Evolutionary conservation across 805 yeast species (phyloP).

Genomic region (Scheffersomyces stipitis): DNA sequence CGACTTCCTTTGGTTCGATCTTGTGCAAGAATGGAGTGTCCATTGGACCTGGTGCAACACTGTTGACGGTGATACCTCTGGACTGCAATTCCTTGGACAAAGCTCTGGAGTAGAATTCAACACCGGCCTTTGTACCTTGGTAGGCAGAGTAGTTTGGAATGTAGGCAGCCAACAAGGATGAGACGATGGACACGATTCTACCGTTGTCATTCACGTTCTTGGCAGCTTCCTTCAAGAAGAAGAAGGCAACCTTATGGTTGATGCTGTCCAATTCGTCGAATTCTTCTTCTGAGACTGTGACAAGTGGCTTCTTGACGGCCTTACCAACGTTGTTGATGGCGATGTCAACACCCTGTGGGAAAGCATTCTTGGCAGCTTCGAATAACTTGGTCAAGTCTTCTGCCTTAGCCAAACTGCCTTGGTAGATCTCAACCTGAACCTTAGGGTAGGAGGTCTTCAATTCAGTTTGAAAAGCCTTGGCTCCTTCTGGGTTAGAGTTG

Average conservation of each 20-base stretch:
- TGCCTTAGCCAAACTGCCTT: conserved; percentile 45
- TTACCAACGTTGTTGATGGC: conserved; percentile 70
- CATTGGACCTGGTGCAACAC: conserved; percentile 68
- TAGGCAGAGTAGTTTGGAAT: conserved; percentile 50
- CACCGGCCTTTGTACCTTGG: conserved; percentile 60
- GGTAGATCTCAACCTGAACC: conserved; percentile 42
- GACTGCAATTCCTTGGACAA: conserved; percentile 54
- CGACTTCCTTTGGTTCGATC: conserved; percentile 54
- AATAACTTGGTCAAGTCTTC: conserved; percentile 46
- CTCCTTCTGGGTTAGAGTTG: conserved; percentile 46
- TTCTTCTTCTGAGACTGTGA: conserved; percentile 51
- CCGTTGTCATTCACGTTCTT: conserved; percentile 52
- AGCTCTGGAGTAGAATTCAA: conserved; percentile 51
- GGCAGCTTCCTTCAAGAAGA: conserved; percentile 59
- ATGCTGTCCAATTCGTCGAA: conserved; percentile 52
- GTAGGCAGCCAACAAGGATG: conserved; percentile 67
- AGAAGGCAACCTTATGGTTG: conserved; percentile 62
- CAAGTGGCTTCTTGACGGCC: conserved; percentile 61
- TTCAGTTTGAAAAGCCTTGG: conserved; percentile 36
- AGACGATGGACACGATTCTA: conserved; percentile 55
- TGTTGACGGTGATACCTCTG: conserved; percentile 50
- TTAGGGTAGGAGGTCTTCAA: conserved; percentile 31
- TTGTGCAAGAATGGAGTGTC: conserved; percentile 65
- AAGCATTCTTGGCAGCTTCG: conserved; percentile 39
- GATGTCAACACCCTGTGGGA: conserved; percentile 53